A percentile compares a stretch with the other conserved stretches of the same genome.
phyloP scores from a whole-genome alignment of 2,329 filamentous ascomycete species.

The Fusarium multiceps region DNA sequence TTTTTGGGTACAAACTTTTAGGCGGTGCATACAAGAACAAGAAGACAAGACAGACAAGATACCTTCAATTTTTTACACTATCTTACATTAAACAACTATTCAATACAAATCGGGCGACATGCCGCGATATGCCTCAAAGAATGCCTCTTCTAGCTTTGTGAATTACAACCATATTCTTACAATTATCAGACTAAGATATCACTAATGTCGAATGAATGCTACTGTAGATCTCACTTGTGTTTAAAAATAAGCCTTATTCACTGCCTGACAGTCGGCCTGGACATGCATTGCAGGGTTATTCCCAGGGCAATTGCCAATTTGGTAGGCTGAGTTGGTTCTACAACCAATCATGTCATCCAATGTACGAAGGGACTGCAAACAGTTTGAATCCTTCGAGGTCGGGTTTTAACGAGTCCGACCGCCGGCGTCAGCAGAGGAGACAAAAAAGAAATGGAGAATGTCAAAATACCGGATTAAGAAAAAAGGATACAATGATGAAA shows the following conservation, averaged over 20 bases:
- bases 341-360: conserved; percentile 5
- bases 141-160: not conserved
- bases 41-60: conserved; percentile 24
- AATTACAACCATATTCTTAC: conserved; percentile 1
- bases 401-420: not conserved
- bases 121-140: conserved; percentile 2
- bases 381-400: conserved; percentile 10
- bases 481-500: conserved; percentile 3
- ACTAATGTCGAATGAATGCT: not conserved
- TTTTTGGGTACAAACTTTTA: conserved; percentile 10
- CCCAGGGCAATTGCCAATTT: conserved; percentile 29
- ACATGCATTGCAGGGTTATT: conserved; percentile 19
- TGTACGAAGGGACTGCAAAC: conserved; percentile 7
- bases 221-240: not conserved
- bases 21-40: conserved; percentile 10
- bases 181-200: not conserved
- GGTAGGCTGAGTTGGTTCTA: conserved; percentile 28
- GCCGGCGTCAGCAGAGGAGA: conserved; percentile 8
- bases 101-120: conserved; percentile 21
- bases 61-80: conserved; percentile 9
- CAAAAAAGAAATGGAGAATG: not conserved
- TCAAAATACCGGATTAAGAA: not conserved
- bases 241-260: conserved; percentile 23
- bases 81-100: not conserved
- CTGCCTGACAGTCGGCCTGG: conserved; percentile 33